Evolutionary conservation across 768 basidiomycete genomes (phyloP), one percentile per base, ranked within the genome.

Genomic region (Mycena rosella): DNA sequence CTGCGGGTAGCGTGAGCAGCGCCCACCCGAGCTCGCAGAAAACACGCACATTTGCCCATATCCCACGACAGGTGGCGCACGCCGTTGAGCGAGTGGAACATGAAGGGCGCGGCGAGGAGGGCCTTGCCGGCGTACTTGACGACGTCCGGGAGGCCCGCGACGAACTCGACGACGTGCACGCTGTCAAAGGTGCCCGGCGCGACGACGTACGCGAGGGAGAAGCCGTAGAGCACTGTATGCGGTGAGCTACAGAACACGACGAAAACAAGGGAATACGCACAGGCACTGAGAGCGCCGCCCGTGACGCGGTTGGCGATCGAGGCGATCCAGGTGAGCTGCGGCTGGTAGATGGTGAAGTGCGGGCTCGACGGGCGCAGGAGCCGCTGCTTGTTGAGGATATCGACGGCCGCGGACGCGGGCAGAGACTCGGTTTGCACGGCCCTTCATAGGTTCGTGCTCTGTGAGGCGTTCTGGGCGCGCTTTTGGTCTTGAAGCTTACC

Each of bases 281-380:
- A 85, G 55, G 85, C 89, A 67, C 93, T 92, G 54, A 99, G 87
- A 13, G 84, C 94, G 10, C 80, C 86, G 65, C 97, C 98, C 14
- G 96, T 93, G n/a, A 86, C 78, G 78, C 98, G 93, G 81, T 99
- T 91, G 44, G 86, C 89, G 74, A 97, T 95, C 20, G 96, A 98
- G 6, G 81, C 86, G 60, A 94, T 17, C 94, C 95, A 97, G 38
- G 97, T 98, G 52, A 99, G 80, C 81, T 99, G 95, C 2, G 92
- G 93, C 76, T 96, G 92, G 83, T 99, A 99, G 81, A 99, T 99
- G 62, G 96, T 96, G 77, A 96, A 93, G 79, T 98, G 96, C 11
- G 98, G 98, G 74, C 92, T 94, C 68, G 87, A 93, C 20, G 98
- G 97, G n/a, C 98, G 92, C 54, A 84, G 83, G 55, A 94, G 81